A percentile compares a stretch with the other conserved stretches of the same genome.
These are phyloP conservation scores for Geotrichum candidum DNA, from an alignment of 1,139 yeast genomes.

Conservation along the genomic window DNA sequence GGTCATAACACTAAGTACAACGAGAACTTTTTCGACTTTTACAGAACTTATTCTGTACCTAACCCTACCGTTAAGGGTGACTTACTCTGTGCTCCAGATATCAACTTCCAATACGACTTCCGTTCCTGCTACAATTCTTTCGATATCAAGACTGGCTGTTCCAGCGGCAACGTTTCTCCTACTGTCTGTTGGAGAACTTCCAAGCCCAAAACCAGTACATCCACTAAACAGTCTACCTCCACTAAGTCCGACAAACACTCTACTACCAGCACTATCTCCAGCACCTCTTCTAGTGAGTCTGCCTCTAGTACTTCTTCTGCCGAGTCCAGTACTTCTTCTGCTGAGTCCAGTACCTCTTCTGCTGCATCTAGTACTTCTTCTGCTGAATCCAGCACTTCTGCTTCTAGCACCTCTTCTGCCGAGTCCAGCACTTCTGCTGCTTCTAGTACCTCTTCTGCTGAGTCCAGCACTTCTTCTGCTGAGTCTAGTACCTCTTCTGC, in stretches of 20 bases:
- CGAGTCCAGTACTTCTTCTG: too few relatives aligned
- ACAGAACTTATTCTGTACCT: slow-evolving; percentile 7
- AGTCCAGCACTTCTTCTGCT: too few relatives aligned
- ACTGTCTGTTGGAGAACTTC: slow-evolving; percentile 15
- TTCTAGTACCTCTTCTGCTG: too few relatives aligned
- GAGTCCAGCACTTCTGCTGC: too few relatives aligned
- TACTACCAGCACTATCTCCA: not conserved
- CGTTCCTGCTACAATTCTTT: slow-evolving; percentile 10
- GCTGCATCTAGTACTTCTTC: too few relatives aligned
- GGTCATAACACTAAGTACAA: slow-evolving; percentile 7
- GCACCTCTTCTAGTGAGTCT: slow-evolving; percentile 3
- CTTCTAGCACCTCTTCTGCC: too few relatives aligned
- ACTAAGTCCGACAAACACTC: not conserved
- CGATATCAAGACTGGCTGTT: slow-evolving; percentile 16
- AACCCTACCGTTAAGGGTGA: slow-evolving; percentile 7
- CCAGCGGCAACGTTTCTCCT: slow-evolving; percentile 13
- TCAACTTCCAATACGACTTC: slow-evolving; percentile 15
- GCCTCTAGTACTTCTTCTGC: slow-evolving; percentile 1
- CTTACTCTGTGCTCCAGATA: slow-evolving; percentile 17
- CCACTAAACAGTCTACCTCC: not conserved
- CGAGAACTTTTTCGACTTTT: slow-evolving; percentile 16
- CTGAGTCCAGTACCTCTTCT: too few relatives aligned
- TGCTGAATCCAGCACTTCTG: too few relatives aligned
- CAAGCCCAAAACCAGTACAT: not conserved
- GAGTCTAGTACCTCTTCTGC: too few relatives aligned